These are phyloP conservation scores for Astrephomene gubernaculifera DNA, from an alignment of 139 green algal species.

Conservation along the genomic window DNA sequence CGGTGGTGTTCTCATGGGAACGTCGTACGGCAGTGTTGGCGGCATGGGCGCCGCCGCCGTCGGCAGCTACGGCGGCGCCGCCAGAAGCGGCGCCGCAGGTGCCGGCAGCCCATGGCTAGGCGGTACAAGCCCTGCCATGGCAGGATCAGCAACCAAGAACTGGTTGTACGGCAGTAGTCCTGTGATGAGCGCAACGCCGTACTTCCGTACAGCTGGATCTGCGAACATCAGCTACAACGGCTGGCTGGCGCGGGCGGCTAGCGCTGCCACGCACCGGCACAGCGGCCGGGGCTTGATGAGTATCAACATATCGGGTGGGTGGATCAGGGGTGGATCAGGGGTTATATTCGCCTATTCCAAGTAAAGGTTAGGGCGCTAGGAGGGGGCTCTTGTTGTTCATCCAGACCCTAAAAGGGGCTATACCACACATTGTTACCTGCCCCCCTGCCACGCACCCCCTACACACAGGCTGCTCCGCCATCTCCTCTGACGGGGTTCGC, in stretches of 20 bases:
- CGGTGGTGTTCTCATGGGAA: not conserved
- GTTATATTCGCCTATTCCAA: too few relatives aligned
- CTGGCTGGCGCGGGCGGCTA: constrained; percentile 29
- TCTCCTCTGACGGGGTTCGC: constrained; percentile 50
- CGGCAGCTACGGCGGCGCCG: not conserved
- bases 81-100: not conserved
- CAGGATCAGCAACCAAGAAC: not conserved
- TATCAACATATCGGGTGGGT: constrained; percentile 32
- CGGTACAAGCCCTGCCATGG: not conserved
- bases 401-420: too few relatives aligned
- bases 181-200: constrained; percentile 40
- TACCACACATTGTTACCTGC: too few relatives aligned
- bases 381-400: too few relatives aligned
- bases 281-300: constrained; percentile 43
- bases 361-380: too few relatives aligned
- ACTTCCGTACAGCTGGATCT: constrained; percentile 16
- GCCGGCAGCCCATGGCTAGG: not conserved
- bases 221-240: constrained; percentile 19
- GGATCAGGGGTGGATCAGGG: not conserved
- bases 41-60: not conserved
- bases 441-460: too few relatives aligned
- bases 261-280: not conserved
- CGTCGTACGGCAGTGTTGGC: constrained; percentile 2
- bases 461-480: constrained; percentile 38
- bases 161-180: constrained; percentile 46